Conservation (phyloP, 352 stramenopile species). For the Pythium vanterpoolii region DNA sequence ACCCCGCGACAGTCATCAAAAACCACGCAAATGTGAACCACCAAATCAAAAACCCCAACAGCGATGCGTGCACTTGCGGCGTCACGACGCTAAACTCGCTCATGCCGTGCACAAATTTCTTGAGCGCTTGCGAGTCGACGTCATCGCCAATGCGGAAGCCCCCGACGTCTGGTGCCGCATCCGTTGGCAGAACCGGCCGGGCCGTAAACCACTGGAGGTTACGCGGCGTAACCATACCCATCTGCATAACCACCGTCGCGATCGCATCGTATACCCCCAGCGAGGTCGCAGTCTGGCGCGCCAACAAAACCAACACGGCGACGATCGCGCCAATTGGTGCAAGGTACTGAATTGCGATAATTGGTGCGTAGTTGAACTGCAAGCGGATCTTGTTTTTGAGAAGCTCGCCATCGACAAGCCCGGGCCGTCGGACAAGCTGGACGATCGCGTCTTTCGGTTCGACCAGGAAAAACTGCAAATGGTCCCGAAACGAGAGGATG, state of each 20-base stretch:
- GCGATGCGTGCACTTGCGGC: slow-evolving; percentile 50
- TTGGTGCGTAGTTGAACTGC: slow-evolving; percentile 80
- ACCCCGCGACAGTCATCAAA: slow-evolving; percentile 32
- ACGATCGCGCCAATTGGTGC: slow-evolving; percentile 45
- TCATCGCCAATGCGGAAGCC: slow-evolving; percentile 56
- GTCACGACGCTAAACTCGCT: slow-evolving; percentile 56
- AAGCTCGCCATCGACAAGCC: slow-evolving; percentile 50
- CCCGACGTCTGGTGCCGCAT: slow-evolving; percentile 41
- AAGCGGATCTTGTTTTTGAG: slow-evolving; percentile 70
- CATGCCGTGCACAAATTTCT: slow-evolving; percentile 63
- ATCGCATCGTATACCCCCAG: slow-evolving; percentile 38
- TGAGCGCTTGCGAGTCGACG: slow-evolving; percentile 38
- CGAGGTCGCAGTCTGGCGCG: slow-evolving; percentile 50
- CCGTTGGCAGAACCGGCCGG: slow-evolving; percentile 32
- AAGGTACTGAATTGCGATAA: slow-evolving; percentile 80
- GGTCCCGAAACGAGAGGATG: slow-evolving; percentile 49
- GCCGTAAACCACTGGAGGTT: slow-evolving; percentile 17
- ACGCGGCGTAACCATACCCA: slow-evolving; percentile 13
- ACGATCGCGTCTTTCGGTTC: slow-evolving; percentile 71
- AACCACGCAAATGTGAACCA: slow-evolving; percentile 60
- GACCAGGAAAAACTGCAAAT: slow-evolving; percentile 77
- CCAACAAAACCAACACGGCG: slow-evolving; percentile 42
- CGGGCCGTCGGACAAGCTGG: slow-evolving; percentile 44
- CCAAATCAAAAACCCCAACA: slow-evolving; percentile 66
- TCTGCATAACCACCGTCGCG: slow-evolving; percentile 25